phyloP scores from a whole-genome alignment of 2,329 filamentous ascomycete genomes.

The Cladorrhinum sp. region DNA sequence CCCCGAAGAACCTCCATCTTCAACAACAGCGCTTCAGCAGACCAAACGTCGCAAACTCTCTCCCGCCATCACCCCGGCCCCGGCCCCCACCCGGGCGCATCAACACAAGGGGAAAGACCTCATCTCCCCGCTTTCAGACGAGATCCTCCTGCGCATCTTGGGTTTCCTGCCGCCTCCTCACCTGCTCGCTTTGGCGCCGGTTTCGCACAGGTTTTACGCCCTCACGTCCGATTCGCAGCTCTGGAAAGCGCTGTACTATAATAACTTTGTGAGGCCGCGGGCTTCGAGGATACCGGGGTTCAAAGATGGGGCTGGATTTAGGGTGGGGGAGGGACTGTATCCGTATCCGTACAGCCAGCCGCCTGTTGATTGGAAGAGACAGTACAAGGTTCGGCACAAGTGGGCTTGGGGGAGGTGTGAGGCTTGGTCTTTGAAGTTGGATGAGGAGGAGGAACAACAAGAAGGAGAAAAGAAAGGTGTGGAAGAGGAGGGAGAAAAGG shows the following conservation, averaged over 20 bases:
- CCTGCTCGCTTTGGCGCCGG: conserved; percentile 59
- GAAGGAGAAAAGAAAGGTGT: conserved; percentile 15
- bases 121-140: conserved; percentile 76
- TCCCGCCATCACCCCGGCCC: background rate
- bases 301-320: conserved; percentile 24
- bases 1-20: background rate
- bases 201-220: conserved; percentile 72
- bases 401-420: conserved; percentile 82
- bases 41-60: background rate
- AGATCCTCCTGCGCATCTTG: conserved; percentile 81
- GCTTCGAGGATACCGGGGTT: conserved; percentile 72
- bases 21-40: background rate
- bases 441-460: conserved; percentile 16
- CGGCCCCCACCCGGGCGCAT: background rate
- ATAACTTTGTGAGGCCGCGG: conserved; percentile 79
- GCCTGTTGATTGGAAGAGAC: conserved; percentile 71
- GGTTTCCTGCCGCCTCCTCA: conserved; percentile 69
- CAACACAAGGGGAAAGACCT: conserved; percentile 45
- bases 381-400: conserved; percentile 86
- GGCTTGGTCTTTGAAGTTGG: conserved; percentile 67
- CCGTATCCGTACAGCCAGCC: too few relatives aligned
- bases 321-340: background rate
- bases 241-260: conserved; percentile 88
- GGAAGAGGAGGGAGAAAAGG: conserved; percentile 44
- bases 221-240: conserved; percentile 80